phyloP scores from a whole-genome alignment of 176 grass and related monocot species.

The Avena eriantha region DNA sequence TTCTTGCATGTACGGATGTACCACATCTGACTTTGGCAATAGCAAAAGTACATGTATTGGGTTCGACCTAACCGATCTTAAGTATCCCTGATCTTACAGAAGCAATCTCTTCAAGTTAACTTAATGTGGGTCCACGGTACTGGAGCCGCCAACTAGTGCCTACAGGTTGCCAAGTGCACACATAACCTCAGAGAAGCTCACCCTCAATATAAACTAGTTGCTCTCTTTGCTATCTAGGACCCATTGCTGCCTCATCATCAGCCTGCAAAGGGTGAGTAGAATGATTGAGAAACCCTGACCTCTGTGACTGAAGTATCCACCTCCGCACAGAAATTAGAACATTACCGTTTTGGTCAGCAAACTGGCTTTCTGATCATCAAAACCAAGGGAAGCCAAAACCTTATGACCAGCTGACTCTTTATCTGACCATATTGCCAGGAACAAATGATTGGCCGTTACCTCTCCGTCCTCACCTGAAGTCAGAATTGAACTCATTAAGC shows the following conservation, averaged over 20 bases:
- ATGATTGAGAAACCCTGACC: slow-evolving; percentile 31
- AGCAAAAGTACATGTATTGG: not conserved
- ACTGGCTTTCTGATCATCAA: slow-evolving; percentile 77
- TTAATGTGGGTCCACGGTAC: slow-evolving; percentile 19
- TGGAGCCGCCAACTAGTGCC: not conserved
- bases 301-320: slow-evolving; percentile 19
- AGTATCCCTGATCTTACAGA: slow-evolving; percentile 29
- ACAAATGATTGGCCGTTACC: slow-evolving; percentile 76
- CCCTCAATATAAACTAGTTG: slow-evolving; percentile 9
- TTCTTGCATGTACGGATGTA: slow-evolving; percentile 16
- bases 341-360: slow-evolving; percentile 72
- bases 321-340: slow-evolving; percentile 17
- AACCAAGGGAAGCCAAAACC: slow-evolving; percentile 74
- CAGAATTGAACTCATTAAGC: slow-evolving; percentile 28
- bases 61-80: slow-evolving; percentile 20
- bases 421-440: slow-evolving; percentile 89
- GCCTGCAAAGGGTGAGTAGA: slow-evolving; percentile 53
- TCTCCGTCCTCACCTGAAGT: slow-evolving; percentile 70
- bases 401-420: slow-evolving; percentile 85
- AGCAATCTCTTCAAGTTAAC: slow-evolving; percentile 39
- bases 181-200: slow-evolving; percentile 15
- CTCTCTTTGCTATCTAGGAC: slow-evolving; percentile 62
- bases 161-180: slow-evolving; percentile 35
- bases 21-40: slow-evolving; percentile 6
- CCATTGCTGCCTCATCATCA: slow-evolving; percentile 50